phyloP scores from a whole-genome alignment of 345 rosid genomes.

The Reutealis trisperma region DNA sequence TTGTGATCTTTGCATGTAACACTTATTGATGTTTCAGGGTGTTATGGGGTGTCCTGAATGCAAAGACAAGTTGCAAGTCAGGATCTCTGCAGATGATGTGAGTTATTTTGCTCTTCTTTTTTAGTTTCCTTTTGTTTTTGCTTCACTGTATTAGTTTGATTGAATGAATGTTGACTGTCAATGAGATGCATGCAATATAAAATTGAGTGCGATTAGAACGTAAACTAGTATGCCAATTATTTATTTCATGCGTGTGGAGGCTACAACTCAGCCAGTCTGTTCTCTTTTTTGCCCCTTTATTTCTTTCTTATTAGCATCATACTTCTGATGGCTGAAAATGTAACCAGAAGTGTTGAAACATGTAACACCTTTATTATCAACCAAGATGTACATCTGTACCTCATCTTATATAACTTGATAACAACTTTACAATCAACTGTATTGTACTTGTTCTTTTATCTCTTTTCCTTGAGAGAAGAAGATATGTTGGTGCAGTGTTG shows the following conservation, averaged over 20 bases:
- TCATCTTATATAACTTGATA: background rate
- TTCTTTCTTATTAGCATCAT: background rate
- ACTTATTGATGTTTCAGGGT: slow-evolving; percentile 52
- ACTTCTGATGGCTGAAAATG: background rate
- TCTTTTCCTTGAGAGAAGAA: background rate
- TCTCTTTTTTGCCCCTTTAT: background rate
- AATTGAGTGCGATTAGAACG: background rate
- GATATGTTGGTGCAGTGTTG: background rate
- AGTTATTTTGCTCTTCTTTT: slow-evolving; percentile 27
- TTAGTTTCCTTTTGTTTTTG: background rate
- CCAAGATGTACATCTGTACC: background rate
- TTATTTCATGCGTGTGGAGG: background rate
- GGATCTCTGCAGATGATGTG: slow-evolving; percentile 94
- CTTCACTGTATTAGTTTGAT: background rate
- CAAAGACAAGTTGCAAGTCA: slow-evolving; percentile 80
- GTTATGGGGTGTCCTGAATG: slow-evolving; percentile 93
- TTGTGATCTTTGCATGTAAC: slow-evolving; percentile 22
- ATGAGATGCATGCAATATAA: background rate
- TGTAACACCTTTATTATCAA: background rate
- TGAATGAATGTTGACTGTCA: background rate
- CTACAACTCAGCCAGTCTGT: background rate
- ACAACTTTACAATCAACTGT: background rate
- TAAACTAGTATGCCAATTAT: background rate
- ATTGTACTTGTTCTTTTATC: background rate
- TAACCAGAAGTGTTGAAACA: background rate